Percentiles rank a stretch among this genome's conserved stretches.
Conservation (phyloP, 1,284 basidiomycete genomes). For the Spongispora temasekensis region DNA sequence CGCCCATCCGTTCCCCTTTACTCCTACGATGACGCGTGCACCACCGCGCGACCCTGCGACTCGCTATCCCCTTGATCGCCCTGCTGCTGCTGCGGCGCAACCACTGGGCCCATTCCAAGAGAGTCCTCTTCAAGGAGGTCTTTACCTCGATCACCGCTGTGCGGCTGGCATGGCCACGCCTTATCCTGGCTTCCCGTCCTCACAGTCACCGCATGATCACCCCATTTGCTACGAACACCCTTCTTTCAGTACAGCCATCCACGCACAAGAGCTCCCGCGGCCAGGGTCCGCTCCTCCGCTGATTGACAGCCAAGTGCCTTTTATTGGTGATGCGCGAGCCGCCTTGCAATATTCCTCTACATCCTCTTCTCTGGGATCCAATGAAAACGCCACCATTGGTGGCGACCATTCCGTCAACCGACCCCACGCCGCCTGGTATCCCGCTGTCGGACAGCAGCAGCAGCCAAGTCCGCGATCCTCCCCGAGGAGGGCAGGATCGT, state of each 20-base stretch:
- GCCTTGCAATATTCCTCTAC: slow-evolving; percentile 11
- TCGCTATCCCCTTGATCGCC: slow-evolving; percentile 21
- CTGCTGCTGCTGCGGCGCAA: slow-evolving; percentile 22
- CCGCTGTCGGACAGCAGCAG: slow-evolving; percentile 16
- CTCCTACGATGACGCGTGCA: slow-evolving; percentile 17
- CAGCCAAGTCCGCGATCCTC: slow-evolving; percentile 36
- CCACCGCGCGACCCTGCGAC: slow-evolving; percentile 12
- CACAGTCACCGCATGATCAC: slow-evolving; percentile 35
- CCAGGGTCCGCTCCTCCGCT: slow-evolving; percentile 34
- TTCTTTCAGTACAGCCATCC: slow-evolving; percentile 27
- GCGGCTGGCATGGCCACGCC: slow-evolving; percentile 31
- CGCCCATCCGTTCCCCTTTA: slow-evolving; percentile 14
- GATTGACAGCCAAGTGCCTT: slow-evolving; percentile 31
- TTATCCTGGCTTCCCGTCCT: slow-evolving; percentile 33
- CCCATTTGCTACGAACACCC: slow-evolving; percentile 20
- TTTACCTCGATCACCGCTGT: slow-evolving; percentile 26
- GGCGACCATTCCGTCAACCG: slow-evolving; percentile 20
- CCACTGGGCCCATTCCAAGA: slow-evolving; percentile 21
- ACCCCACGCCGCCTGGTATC: slow-evolving; percentile 24
- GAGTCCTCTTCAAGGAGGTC: slow-evolving; percentile 17
- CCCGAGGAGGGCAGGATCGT: slow-evolving; percentile 36
- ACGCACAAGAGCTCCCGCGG: slow-evolving; percentile 21
- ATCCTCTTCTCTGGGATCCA: background rate
- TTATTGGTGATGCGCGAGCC: slow-evolving; percentile 30
- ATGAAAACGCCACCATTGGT: slow-evolving; percentile 13